Base-by-base conservation (phyloP, 2,329 filamentous ascomycete genomes). In the Phialophora macrospora region DNA sequence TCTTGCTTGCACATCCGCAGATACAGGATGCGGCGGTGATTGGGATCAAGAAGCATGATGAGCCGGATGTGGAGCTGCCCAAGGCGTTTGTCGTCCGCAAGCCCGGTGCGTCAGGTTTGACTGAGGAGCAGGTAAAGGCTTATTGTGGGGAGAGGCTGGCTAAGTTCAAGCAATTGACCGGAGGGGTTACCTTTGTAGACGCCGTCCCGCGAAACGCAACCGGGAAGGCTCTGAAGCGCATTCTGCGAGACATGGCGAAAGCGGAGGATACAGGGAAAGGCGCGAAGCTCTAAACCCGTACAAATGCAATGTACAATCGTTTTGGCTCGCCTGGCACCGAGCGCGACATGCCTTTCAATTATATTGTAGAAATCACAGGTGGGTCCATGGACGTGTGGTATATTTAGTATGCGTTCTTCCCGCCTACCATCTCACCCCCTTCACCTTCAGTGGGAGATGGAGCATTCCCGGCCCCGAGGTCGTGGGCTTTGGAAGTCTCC, bases 161-260 rank as follows among this genome's bases (percentile, higher is more conserved):
- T 0, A 78, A 83, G 0, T 80, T 86, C 3, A 91, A 94, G 77
- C 87, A 89, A 77, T 73, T 75, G 6, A 88, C 91, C 73, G 77
- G 65, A 3, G 68, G 68, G 5, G 58, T 84, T 6, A 70, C 79
- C 20, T 84, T 84, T 57, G 77, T 83, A 7, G 79, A 83, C 48
- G 75, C 78, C 26, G 81, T 84, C 26, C 82, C 82, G 1, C 79
- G 80, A 54, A 81, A 80, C 4, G 75, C 81, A 1, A 82, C 80
- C 64, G 82, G 82, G 8, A 84, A 84, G 74, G 80, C 83, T 55
- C 76, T 70, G 46, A 70, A 70, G 48, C 48, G 68, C 14, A 41
- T 70, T 12, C 28, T 70, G 55, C 61, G 68, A 48, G 68, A 70
- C 5, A 60, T 56, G 63, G 58, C 22, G 7, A 67, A 68, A 58